A percentile compares a stretch with the other conserved stretches of the same genome.
Conservation (phyloP, 1,284 basidiomycete species). For the Apiotrichum laibachii region DNA sequence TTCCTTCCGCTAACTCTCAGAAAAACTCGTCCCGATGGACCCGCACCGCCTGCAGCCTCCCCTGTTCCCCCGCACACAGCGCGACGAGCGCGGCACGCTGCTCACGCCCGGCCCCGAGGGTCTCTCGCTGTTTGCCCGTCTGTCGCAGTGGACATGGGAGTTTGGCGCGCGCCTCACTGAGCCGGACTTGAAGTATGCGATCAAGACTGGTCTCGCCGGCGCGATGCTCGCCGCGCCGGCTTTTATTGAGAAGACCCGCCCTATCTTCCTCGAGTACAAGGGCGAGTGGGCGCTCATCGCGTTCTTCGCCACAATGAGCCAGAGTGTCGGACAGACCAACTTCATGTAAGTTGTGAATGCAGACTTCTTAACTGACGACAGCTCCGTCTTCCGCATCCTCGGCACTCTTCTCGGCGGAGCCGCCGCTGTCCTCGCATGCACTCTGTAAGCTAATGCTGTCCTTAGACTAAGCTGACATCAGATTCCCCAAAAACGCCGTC, state of each 20-base stretch:
- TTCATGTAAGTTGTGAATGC: conserved; percentile 57
- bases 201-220: conserved; percentile 68
- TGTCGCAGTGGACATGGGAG: conserved; percentile 69
- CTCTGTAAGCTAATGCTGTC: conserved; percentile 43
- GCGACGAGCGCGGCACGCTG: conserved; percentile 78
- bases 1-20: conserved; percentile 45
- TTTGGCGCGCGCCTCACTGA: conserved; percentile 67
- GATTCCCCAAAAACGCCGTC: conserved; percentile 71
- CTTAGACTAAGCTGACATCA: conserved; percentile 14
- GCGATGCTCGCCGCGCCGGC: conserved; percentile 80
- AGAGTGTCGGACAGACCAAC: conserved; percentile 78
- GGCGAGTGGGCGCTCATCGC: conserved; percentile 96
- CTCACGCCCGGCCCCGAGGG: conserved; percentile 67
- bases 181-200: conserved; percentile 77
- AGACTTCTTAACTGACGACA: conserved; percentile 14
- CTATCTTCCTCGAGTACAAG: conserved; percentile 71
- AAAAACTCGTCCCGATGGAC: conserved; percentile 62
- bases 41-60: conserved; percentile 61
- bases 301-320: conserved; percentile 84
- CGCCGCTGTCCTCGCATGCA: conserved; percentile 69
- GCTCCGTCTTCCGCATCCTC: conserved; percentile 62
- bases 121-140: conserved; percentile 56
- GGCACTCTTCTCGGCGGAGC: conserved; percentile 76
- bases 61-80: conserved; percentile 72
- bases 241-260: conserved; percentile 74